These are phyloP conservation scores for Secale cereale DNA, from an alignment of 176 grass and related monocot genomes.

Conservation along the genomic window DNA sequence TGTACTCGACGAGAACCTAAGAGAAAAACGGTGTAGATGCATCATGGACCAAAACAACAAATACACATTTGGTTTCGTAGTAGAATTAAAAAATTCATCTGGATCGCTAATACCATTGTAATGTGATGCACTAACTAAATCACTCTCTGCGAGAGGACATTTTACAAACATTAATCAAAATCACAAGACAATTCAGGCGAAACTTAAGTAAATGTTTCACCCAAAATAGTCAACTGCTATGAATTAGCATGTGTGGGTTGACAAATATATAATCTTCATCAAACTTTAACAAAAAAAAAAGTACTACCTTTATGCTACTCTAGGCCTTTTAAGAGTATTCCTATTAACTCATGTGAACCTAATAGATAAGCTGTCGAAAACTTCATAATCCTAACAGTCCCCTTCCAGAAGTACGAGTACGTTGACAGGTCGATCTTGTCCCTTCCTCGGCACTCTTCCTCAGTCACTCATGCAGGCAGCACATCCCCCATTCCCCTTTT, in stretches of 20 bases:
- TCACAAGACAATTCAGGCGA: background rate
- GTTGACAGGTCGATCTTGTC: background rate
- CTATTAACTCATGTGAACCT: background rate
- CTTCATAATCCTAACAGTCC: background rate
- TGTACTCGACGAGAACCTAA: slow-evolving; percentile 94
- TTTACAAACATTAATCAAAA: background rate
- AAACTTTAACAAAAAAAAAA: too few species aligned
- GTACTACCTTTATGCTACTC: background rate
- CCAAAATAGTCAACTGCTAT: background rate
- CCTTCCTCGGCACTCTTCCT: background rate
- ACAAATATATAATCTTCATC: background rate
- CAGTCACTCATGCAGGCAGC: background rate
- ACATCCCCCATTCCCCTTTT: background rate
- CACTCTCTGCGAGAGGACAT: background rate
- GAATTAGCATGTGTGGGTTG: background rate
- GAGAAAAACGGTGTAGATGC: slow-evolving; percentile 4
- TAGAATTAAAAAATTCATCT: background rate
- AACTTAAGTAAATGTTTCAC: background rate
- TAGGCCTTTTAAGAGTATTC: background rate
- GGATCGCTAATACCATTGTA: slow-evolving; percentile 3
- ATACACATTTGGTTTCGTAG: background rate
- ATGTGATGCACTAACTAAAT: background rate
- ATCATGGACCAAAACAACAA: background rate
- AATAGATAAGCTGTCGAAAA: background rate
- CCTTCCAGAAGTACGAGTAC: background rate